Evolutionary conservation across 768 basidiomycete genomes (phyloP), one percentile per base, ranked within the genome.

Genomic region (Amanita polypyramis): DNA sequence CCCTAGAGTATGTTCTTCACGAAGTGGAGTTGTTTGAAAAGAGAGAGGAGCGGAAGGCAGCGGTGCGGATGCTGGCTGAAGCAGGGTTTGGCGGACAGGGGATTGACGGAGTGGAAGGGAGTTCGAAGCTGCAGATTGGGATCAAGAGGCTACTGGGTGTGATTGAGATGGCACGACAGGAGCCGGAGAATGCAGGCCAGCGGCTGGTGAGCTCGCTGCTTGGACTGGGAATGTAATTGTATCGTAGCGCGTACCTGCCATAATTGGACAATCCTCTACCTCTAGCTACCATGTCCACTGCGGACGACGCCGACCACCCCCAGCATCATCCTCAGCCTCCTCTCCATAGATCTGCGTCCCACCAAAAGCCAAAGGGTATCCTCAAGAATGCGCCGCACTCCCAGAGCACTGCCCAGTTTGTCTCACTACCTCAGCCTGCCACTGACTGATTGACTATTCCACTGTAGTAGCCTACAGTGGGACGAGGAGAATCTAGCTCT

Each of bases 111-210:
- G 61, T 72, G 37, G 61, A 17, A n/a, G 20, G 19, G 15, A 20
- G 66, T 9, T 58, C 73, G 11, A 72, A 68, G 40, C 55, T 93
- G 55, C 79, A 83, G 53, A 84, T 98, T 40, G 96, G 96, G 0
- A 80, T 99, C 58, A 98, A 98, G 79, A 93, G 88, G 66, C 58
- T 99, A 62, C 63, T 99, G 60, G 90, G 82, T 51, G 74, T 87
- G 47, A 74, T 94, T 15, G 96, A 99, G 73, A 97, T 96, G 94
- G 89, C 94, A 41, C 75, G 95, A 58, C 96, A 98, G 67, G 95
- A 96, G 58, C 90, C 90, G 1, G 82, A 88, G 43, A 82, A 80
- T 52, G 85, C 81, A 12, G 87, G 78, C 23, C 79, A 83, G 57
- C 72, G 88, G 50, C 63, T 92, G 51, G 74, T 73, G 48, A 72